These are phyloP conservation scores for Chrysosporium queenslandicum DNA, from an alignment of 2,329 filamentous ascomycete species.

Conservation along the genomic window DNA sequence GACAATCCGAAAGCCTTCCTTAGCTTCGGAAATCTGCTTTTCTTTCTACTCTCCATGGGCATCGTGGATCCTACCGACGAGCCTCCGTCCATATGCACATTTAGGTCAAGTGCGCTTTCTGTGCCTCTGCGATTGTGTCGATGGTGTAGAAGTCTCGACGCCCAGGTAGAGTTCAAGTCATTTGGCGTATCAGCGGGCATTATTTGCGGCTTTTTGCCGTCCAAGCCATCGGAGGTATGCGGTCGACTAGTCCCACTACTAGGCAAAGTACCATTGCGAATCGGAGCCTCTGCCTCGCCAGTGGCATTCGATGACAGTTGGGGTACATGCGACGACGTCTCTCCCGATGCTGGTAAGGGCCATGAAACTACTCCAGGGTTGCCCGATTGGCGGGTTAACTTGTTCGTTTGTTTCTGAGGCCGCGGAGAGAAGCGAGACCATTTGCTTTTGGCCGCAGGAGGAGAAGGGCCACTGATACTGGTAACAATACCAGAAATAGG, in stretches of 20 bases:
- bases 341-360: not conserved
- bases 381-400: constrained; percentile 16
- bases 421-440: constrained; percentile 15
- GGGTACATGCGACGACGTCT: not conserved
- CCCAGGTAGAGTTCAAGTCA: constrained; percentile 12
- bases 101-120: constrained; percentile 9
- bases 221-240: constrained; percentile 17
- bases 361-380: constrained; percentile 4
- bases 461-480: constrained; percentile 16
- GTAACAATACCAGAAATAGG: constrained; percentile 7
- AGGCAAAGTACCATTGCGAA: not conserved
- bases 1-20: constrained; percentile 15
- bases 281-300: not conserved
- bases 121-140: constrained; percentile 5
- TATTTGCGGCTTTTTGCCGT: constrained; percentile 2
- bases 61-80: constrained; percentile 4
- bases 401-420: constrained; percentile 25
- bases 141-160: constrained; percentile 13
- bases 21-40: constrained; percentile 15
- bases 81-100: not conserved
- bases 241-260: constrained; percentile 4
- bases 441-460: constrained; percentile 6
- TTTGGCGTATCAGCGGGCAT: not conserved
- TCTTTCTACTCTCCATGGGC: constrained; percentile 11
- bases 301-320: constrained; percentile 2